Percentiles rank a stretch among this genome's conserved stretches.
Conservation (phyloP, 2,329 filamentous ascomycete species). For the Dactylella cylindrospora region DNA sequence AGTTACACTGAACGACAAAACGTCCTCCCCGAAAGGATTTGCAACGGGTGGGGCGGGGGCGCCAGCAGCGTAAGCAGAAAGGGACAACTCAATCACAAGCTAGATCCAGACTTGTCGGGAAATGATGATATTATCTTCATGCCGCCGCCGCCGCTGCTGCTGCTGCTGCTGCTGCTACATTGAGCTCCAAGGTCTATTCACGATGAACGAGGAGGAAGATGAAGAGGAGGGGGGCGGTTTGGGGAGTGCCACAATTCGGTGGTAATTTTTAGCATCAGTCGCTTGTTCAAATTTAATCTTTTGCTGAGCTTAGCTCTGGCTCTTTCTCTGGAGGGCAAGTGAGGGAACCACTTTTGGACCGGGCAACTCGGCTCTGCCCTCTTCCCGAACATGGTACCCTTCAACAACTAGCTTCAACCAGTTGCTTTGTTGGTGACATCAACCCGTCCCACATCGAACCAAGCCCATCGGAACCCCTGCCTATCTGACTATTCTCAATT, state of each 20-base stretch:
- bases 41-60: constrained; percentile 37
- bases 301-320: constrained; percentile 39
- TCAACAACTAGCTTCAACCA: constrained; percentile 1
- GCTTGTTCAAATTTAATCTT: constrained; percentile 32
- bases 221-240: no score
- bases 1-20: constrained; percentile 26
- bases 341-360: constrained; percentile 28
- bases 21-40: constrained; percentile 8
- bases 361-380: constrained; percentile 41
- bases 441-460: constrained; percentile 39
- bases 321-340: no score
- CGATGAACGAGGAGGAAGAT: no score
- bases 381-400: constrained; percentile 6
- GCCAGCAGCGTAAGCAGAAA: constrained; percentile 32
- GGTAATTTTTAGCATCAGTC: constrained; percentile 43
- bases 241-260: constrained; percentile 39
- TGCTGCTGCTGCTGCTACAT: no score
- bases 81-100: constrained; percentile 13
- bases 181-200: constrained; percentile 30
- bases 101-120: constrained; percentile 6
- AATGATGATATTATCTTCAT: constrained; percentile 34
- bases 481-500: constrained; percentile 24
- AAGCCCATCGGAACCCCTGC: constrained; percentile 30
- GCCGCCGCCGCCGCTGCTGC: no score
- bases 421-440: no score